Conservation (phyloP, 306 rosid species). For the Adenanthera pavonina region DNA sequence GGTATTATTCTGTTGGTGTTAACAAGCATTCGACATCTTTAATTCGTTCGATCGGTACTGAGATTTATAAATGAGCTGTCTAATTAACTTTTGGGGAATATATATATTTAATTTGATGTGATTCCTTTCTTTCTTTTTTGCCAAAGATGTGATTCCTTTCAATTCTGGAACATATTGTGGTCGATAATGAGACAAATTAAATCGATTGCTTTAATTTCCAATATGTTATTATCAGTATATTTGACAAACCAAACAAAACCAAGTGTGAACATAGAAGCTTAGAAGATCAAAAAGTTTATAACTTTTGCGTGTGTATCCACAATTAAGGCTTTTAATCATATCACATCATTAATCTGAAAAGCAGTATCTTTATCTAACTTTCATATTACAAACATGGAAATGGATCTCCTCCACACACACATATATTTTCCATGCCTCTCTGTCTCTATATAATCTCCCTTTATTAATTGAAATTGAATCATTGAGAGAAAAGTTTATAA, state of each 20-base stretch:
- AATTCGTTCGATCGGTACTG: neutral
- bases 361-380: neutral
- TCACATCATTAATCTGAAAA: neutral
- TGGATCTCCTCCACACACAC: too few species aligned
- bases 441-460: too few species aligned
- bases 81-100: neutral
- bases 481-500: too few species aligned
- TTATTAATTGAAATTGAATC: too few species aligned
- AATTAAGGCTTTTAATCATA: neutral
- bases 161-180: neutral
- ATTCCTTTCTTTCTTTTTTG: neutral
- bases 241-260: neutral
- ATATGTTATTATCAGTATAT: neutral
- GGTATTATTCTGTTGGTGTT: too few species aligned
- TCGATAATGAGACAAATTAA: neutral
- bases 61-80: neutral
- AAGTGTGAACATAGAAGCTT: neutral
- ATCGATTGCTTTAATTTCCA: neutral
- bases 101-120: neutral
- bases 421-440: too few species aligned
- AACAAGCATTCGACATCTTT: neutral
- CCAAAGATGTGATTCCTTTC: neutral
- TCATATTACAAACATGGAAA: neutral
- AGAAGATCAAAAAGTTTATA: neutral
- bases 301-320: neutral